Percentiles rank a stretch among this genome's conserved stretches.
These are phyloP conservation scores for Saksenaea oblongispora DNA, from an alignment of 371 early-diverging fungal genomes.

Conservation along the genomic window DNA sequence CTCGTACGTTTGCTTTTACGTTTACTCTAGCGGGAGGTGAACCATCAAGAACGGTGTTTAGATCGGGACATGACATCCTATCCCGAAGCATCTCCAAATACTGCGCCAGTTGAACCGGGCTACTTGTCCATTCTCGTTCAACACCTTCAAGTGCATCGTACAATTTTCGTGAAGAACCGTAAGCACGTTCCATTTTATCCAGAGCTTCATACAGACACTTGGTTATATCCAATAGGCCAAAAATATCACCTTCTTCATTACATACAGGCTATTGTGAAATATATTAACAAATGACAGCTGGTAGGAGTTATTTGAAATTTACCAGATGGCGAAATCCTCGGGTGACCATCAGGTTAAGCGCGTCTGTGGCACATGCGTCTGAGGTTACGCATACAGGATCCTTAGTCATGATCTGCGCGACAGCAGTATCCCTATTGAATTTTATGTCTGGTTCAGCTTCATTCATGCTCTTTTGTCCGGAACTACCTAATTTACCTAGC, in stretches of 20 bases:
- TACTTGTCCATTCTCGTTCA: slow-evolving; percentile 67
- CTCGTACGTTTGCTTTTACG: slow-evolving; percentile 82
- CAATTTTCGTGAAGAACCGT: slow-evolving; percentile 78
- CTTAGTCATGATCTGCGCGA: slow-evolving; percentile 89
- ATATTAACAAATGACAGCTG: background rate
- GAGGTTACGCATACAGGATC: slow-evolving; percentile 86
- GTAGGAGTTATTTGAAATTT: slow-evolving; percentile 13
- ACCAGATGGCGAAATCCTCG: slow-evolving; percentile 93
- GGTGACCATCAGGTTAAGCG: slow-evolving; percentile 91
- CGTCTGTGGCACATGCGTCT: slow-evolving; percentile 88
- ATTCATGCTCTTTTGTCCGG: background rate
- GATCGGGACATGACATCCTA: slow-evolving; percentile 87
- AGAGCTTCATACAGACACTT: slow-evolving; percentile 92
- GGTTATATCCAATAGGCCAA: slow-evolving; percentile 92
- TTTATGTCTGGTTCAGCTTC: background rate
- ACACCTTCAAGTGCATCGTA: slow-evolving; percentile 90
- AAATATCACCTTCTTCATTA: slow-evolving; percentile 83
- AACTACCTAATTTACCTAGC: slow-evolving; percentile 25
- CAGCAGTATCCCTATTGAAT: slow-evolving; percentile 59
- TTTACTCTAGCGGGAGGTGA: slow-evolving; percentile 75
- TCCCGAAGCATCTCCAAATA: slow-evolving; percentile 75
- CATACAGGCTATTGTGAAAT: slow-evolving; percentile 51
- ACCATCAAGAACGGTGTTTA: slow-evolving; percentile 77
- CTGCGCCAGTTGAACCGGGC: slow-evolving; percentile 53
- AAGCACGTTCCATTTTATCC: slow-evolving; percentile 89